Percentiles rank a stretch among this genome's conserved stretches.
phyloP scores from a whole-genome alignment of 1,284 basidiomycete genomes.

The Ceratobasidium sp. region DNA sequence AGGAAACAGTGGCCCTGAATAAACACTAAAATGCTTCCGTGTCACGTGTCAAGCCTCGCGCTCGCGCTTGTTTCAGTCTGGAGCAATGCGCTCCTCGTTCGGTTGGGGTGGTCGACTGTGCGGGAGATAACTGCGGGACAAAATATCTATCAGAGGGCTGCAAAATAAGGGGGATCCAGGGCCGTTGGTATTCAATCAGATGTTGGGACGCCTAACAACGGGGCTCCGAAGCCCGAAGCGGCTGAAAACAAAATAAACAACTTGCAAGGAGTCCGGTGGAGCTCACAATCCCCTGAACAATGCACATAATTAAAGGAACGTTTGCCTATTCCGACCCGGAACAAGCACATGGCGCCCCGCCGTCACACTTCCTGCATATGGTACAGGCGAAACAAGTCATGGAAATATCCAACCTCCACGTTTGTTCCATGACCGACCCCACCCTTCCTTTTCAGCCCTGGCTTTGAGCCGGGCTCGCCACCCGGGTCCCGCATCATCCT shows the following conservation, averaged over 20 bases:
- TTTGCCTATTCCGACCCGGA: conserved; percentile 21
- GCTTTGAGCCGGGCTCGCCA: conserved; percentile 6
- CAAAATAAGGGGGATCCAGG: background rate
- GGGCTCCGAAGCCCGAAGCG: conserved; percentile 12
- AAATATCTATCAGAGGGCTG: background rate
- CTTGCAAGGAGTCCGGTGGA: background rate
- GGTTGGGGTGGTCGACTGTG: background rate
- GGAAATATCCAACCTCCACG: background rate
- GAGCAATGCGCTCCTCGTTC: background rate
- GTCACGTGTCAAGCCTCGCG: conserved; percentile 31
- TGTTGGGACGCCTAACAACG: conserved; percentile 17
- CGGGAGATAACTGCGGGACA: background rate
- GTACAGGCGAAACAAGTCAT: background rate
- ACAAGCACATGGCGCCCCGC: background rate
- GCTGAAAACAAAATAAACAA: conserved; percentile 9
- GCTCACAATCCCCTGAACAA: background rate
- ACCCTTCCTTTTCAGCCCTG: background rate
- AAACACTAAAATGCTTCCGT: conserved; percentile 40
- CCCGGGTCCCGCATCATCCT: conserved; percentile 9
- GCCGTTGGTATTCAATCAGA: background rate
- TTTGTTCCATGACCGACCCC: background rate
- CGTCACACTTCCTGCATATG: background rate
- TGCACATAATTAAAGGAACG: background rate
- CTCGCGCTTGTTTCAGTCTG: background rate
- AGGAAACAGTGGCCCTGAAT: conserved; percentile 20